Evolutionary conservation across 192 early-diverging fungal species (phyloP).

Genomic region (Linnemannia hyalina): DNA sequence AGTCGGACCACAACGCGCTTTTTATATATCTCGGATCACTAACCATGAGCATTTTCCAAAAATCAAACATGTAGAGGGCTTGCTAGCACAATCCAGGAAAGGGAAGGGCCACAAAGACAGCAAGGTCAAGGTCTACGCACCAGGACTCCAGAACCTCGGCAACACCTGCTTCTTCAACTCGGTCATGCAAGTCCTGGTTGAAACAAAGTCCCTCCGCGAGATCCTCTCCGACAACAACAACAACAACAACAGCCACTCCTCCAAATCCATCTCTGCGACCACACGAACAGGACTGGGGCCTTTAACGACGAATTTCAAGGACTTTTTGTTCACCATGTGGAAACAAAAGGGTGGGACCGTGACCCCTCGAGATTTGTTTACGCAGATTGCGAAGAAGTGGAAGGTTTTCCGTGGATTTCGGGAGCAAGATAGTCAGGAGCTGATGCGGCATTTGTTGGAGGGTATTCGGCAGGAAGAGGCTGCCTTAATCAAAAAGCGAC

Average conservation of each 20-base stretch:
- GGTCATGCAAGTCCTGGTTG: constrained; percentile 63
- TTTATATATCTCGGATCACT: too few species aligned
- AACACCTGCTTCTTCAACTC: constrained; percentile 88
- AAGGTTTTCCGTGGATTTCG: constrained; percentile 66
- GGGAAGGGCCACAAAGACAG: not conserved
- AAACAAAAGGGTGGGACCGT: constrained; percentile 55
- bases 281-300: constrained; percentile 24
- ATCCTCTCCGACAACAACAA: not conserved
- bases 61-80: not conserved
- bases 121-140: constrained; percentile 23
- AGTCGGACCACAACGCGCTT: too few species aligned
- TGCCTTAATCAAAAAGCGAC: constrained; percentile 21
- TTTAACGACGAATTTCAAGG: constrained; percentile 47
- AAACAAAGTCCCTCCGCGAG: constrained; percentile 15
- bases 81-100: not conserved
- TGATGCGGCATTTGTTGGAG: constrained; percentile 75
- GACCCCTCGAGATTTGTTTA: constrained; percentile 69
- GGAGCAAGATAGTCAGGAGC: constrained; percentile 83
- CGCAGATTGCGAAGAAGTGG: constrained; percentile 68
- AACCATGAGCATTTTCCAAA: too few species aligned
- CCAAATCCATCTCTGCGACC: constrained; percentile 19
- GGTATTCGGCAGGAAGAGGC: constrained; percentile 70
- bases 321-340: constrained; percentile 56
- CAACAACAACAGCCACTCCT: not conserved
- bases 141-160: constrained; percentile 76